Conservation (phyloP, 1,284 basidiomycete species). For the Gomphus bonarii region DNA sequence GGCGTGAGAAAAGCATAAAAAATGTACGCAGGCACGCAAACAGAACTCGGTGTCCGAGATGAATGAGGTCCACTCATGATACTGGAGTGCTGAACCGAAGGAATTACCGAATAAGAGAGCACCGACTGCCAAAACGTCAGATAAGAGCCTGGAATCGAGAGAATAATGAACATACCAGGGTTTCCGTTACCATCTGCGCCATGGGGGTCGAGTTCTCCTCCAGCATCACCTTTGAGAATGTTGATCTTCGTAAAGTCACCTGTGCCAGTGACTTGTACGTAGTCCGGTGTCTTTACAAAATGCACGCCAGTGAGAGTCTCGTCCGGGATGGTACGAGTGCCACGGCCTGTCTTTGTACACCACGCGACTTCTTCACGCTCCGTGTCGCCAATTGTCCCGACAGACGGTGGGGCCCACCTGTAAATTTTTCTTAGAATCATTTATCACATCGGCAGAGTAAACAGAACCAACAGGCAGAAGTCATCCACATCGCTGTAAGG, state of each 20-base stretch:
- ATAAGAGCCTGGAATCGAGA: not conserved
- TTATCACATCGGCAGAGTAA: not conserved
- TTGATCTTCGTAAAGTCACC: constrained; percentile 24
- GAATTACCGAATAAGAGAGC: constrained; percentile 51
- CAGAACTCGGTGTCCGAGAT: constrained; percentile 48
- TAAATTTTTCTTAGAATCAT: not conserved
- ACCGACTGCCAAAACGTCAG: constrained; percentile 26
- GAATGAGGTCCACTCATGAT: constrained; percentile 28
- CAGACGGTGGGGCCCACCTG: constrained; percentile 33
- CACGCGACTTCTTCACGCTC: constrained; percentile 40
- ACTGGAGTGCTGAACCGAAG: constrained; percentile 21
- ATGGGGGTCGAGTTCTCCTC: constrained; percentile 26
- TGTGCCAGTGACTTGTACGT: constrained; percentile 31
- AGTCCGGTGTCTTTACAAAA: constrained; percentile 36
- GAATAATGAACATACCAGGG: constrained; percentile 21
- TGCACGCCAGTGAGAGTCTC: constrained; percentile 34
- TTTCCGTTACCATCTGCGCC: constrained; percentile 32
- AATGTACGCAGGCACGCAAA: constrained; percentile 46
- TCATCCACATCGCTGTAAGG: constrained; percentile 21
- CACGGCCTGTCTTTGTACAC: constrained; percentile 40
- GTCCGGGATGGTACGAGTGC: constrained; percentile 35
- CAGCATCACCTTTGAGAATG: constrained; percentile 25
- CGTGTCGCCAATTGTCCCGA: constrained; percentile 32
- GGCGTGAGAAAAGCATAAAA: not conserved
- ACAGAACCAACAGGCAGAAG: constrained; percentile 8